phyloP scores from a whole-genome alignment of 2,329 filamentous ascomycete species.

The Aspergillus sp. region DNA sequence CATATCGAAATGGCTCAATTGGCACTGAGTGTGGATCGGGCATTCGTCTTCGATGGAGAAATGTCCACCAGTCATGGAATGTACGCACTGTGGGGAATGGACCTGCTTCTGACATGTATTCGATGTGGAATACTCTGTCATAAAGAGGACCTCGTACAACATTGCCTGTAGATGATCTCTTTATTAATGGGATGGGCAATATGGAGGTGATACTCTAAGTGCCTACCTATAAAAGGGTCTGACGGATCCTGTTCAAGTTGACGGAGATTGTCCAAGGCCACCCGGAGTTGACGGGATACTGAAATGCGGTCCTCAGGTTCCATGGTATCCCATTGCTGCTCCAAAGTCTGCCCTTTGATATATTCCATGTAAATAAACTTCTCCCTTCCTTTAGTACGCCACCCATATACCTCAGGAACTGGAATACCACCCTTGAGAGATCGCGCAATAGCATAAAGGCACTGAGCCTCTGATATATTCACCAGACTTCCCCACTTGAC shows the following conservation, averaged over 20 bases:
- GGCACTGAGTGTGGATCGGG: conserved; percentile 19
- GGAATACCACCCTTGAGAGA: conserved; percentile 20
- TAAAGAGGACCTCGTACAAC: conserved; percentile 9
- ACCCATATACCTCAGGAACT: conserved; percentile 35
- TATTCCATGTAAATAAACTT: conserved; percentile 31
- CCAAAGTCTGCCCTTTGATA: conserved; percentile 21
- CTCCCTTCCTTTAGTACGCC: conserved; percentile 19
- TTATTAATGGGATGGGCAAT: neutral
- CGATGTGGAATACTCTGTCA: conserved; percentile 15
- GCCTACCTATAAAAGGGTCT: conserved; percentile 23
- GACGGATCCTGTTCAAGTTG: conserved; percentile 18
- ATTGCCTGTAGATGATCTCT: neutral
- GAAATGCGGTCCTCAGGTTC: conserved; percentile 5
- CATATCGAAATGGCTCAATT: conserved; percentile 22
- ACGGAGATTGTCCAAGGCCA: conserved; percentile 15
- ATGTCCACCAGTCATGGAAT: conserved; percentile 30
- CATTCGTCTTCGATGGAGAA: conserved; percentile 16
- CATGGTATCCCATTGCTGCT: conserved; percentile 21
- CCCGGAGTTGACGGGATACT: conserved; percentile 14
- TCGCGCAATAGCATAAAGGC: conserved; percentile 21
- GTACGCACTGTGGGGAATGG: conserved; percentile 24
- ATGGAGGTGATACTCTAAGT: conserved; percentile 2
- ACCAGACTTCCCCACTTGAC: conserved; percentile 28
- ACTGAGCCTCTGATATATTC: conserved; percentile 24
- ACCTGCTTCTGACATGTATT: conserved; percentile 17